Conservation (phyloP, 2,329 filamentous ascomycete species). For the Aureobasidium leucospermi region DNA sequence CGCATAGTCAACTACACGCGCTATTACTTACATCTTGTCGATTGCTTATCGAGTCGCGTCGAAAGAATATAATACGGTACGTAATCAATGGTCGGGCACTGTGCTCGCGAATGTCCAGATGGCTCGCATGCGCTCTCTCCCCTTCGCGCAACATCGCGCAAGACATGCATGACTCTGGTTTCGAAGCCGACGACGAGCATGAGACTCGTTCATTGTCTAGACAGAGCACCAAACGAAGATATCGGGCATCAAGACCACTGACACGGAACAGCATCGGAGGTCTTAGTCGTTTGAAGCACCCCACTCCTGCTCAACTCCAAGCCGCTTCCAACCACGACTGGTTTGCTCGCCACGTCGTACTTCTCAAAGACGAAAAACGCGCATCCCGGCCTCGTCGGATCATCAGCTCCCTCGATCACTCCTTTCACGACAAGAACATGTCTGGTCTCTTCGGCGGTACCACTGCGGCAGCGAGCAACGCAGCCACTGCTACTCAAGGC, state of each 20-base stretch:
- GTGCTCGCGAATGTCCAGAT: not conserved
- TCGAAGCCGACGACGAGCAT: not conserved
- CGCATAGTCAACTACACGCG: not conserved
- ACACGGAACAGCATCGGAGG: not conserved
- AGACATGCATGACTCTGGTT: not conserved
- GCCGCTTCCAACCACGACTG: not conserved
- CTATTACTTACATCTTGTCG: not conserved
- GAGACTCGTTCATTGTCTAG: not conserved
- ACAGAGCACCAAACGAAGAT: too few relatives aligned
- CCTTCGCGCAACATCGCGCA: not conserved
- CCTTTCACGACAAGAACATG: slow-evolving; percentile 42
- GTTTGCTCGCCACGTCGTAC: not conserved
- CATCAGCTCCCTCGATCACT: not conserved
- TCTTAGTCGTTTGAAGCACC: not conserved
- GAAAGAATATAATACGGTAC: not conserved
- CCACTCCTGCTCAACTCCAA: not conserved
- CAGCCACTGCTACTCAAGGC: slow-evolving; percentile 66
- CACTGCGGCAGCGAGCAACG: slow-evolving; percentile 43
- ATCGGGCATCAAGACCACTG: too few relatives aligned
- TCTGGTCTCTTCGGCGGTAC: slow-evolving; percentile 52
- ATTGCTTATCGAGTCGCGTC: not conserved
- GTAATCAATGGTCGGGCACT: not conserved
- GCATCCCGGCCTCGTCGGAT: too few relatives aligned
- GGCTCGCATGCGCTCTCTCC: not conserved
- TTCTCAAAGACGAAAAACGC: not conserved